Conservation (phyloP, 306 rosid genomes). For the Rosa lucieae region DNA sequence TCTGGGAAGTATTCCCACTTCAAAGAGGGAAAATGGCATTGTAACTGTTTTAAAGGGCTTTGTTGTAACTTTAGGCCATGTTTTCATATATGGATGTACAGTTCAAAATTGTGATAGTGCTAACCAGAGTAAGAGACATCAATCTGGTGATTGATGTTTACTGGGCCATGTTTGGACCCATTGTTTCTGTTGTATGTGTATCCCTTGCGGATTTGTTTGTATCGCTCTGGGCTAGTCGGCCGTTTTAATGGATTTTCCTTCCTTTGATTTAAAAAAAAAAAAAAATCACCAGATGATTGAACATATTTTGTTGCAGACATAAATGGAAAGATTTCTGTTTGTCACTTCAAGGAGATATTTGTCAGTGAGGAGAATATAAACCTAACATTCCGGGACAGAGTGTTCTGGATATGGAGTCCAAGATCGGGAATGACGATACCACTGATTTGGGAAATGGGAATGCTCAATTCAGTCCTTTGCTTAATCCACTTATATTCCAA, state of each 20-base stretch:
- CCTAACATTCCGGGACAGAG: no score
- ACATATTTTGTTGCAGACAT: neutral
- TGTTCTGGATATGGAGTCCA: no score
- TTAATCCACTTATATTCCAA: neutral
- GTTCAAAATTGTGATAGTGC: slow-evolving; percentile 18
- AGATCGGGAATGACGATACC: no score
- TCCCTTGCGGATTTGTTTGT: no score
- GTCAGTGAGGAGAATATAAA: no score
- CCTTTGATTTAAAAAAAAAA: no score
- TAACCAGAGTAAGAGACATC: slow-evolving; percentile 14
- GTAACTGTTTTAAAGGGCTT: slow-evolving; percentile 16
- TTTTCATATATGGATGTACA: slow-evolving; percentile 40
- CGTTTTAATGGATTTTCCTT: no score
- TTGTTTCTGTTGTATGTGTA: no score
- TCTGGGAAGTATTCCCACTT: slow-evolving; percentile 18
- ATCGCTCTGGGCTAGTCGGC: no score
- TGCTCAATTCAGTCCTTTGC: neutral
- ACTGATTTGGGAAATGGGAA: no score
- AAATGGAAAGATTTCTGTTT: neutral
- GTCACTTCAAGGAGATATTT: no score
- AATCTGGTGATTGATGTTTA: neutral
- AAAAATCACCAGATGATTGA: neutral
- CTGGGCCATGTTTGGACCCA: no score
- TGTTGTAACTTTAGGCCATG: slow-evolving; percentile 32
- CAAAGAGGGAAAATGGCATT: slow-evolving; percentile 24